Evolutionary conservation across 805 yeast species (phyloP).

Genomic region (Wickerhamomyces canadensis): DNA sequence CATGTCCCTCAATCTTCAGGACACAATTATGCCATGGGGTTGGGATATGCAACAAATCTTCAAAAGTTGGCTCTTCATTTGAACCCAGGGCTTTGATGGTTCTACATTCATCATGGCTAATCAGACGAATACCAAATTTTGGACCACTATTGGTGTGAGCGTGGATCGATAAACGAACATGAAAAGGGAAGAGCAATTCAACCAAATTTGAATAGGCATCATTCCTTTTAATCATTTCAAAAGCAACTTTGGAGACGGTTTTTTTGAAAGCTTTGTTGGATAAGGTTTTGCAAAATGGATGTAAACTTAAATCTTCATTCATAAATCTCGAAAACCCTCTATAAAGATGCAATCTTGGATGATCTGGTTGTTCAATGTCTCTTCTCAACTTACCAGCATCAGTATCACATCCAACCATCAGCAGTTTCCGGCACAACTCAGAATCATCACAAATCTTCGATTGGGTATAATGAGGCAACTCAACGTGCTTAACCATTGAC

Average conservation of each 20-base stretch:
- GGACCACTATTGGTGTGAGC: slow-evolving; percentile 58
- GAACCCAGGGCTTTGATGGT: slow-evolving; percentile 39
- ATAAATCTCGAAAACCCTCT: slow-evolving; percentile 57
- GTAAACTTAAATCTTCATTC: slow-evolving; percentile 48
- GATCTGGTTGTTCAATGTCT: slow-evolving; percentile 52
- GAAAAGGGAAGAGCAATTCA: slow-evolving; percentile 54
- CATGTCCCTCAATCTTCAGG: slow-evolving; percentile 34
- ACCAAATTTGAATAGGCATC: slow-evolving; percentile 62
- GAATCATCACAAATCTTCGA: slow-evolving; percentile 32
- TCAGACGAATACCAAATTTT: slow-evolving; percentile 49
- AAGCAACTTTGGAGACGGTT: slow-evolving; percentile 46
- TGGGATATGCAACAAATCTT: slow-evolving; percentile 55
- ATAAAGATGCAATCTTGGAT: slow-evolving; percentile 46
- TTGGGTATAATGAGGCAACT: slow-evolving; percentile 33
- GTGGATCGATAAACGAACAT: slow-evolving; percentile 54
- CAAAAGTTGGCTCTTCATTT: slow-evolving; percentile 37
- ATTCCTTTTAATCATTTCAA: slow-evolving; percentile 60
- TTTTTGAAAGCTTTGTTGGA: slow-evolving; percentile 44
- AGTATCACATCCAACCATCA: slow-evolving; percentile 41
- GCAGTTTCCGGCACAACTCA: slow-evolving; percentile 34
- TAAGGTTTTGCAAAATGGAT: slow-evolving; percentile 31
- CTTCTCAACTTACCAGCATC: slow-evolving; percentile 59
- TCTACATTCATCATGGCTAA: slow-evolving; percentile 38
- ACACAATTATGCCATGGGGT: slow-evolving; percentile 64
- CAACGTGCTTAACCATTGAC: slow-evolving; percentile 26